These are phyloP conservation scores for Stephania cephalantha DNA, from an alignment of 164 flowering plant species.

Conservation along the genomic window DNA sequence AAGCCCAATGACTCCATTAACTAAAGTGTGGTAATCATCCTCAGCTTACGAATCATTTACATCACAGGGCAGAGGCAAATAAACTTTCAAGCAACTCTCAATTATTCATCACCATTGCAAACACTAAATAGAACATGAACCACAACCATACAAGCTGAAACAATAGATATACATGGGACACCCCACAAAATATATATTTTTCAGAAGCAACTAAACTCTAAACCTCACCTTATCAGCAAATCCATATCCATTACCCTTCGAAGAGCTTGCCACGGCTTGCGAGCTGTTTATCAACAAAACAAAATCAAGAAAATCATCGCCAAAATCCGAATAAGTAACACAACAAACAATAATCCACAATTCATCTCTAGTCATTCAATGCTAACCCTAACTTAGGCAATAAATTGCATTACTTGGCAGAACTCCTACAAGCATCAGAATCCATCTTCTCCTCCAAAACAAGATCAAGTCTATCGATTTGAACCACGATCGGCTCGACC, in stretches of 20 bases:
- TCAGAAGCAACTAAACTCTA: not conserved
- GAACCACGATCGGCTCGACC: conserved; percentile 82
- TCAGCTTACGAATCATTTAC: not conserved
- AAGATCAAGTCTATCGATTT: conserved; percentile 83
- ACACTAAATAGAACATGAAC: not conserved
- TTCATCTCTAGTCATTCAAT: not conserved
- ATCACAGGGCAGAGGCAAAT: not conserved
- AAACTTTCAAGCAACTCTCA: not conserved
- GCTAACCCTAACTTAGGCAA: not conserved
- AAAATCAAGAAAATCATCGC: not conserved
- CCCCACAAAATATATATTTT: not conserved
- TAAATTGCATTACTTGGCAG: conserved; percentile 40
- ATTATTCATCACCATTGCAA: not conserved
- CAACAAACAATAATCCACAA: not conserved
- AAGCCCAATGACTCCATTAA: not conserved
- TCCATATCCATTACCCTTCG: conserved; percentile 84
- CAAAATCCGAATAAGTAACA: not conserved
- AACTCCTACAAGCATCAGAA: conserved; percentile 32
- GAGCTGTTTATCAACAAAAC: conserved; percentile 30
- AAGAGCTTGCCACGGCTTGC: conserved; percentile 47
- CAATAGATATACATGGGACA: not conserved
- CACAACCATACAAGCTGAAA: not conserved
- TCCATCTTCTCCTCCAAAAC: conserved; percentile 84
- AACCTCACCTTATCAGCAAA: conserved; percentile 88
- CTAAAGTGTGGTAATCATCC: not conserved